phyloP scores from a whole-genome alignment of 257 asterid genomes.

The Knoxia roxburghii region DNA sequence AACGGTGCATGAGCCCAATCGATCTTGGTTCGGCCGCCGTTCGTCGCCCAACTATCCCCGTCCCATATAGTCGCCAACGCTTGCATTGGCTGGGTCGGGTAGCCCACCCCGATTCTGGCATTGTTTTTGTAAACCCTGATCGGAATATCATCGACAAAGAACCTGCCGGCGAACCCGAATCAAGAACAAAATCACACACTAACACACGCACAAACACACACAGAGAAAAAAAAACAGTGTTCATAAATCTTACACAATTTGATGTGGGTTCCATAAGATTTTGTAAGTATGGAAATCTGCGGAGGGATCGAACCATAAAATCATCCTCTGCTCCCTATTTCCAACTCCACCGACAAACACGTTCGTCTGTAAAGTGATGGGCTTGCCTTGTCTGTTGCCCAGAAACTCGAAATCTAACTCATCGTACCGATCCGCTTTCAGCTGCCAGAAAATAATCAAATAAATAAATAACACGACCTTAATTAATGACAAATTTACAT shows the following conservation, averaged over 20 bases:
- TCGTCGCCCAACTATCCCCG: conserved; percentile 59
- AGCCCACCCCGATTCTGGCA: conserved; percentile 29
- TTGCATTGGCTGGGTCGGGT: conserved; percentile 51
- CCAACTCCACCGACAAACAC: conserved; percentile 55
- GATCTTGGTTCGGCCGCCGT: conserved; percentile 44
- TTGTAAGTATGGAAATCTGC: conserved; percentile 60
- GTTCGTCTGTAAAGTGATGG: conserved; percentile 54
- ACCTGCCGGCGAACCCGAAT: conserved; percentile 18
- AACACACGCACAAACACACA: too few species aligned
- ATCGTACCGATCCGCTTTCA: conserved; percentile 40
- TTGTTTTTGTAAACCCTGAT: conserved; percentile 55
- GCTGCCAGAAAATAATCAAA: conserved; percentile 31
- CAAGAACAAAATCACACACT: too few species aligned
- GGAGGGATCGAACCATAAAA: conserved; percentile 72
- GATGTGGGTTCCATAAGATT: conserved; percentile 58
- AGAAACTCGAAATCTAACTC: conserved; percentile 72
- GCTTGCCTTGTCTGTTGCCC: conserved; percentile 60
- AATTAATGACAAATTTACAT: too few species aligned
- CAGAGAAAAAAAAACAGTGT: too few species aligned
- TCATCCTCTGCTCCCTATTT: conserved; percentile 43
- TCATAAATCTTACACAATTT: conserved; percentile 9
- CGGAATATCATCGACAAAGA: conserved; percentile 56
- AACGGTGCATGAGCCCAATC: conserved; percentile 62
- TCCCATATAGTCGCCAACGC: conserved; percentile 52
- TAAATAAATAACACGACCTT: too few species aligned